Percentiles rank a stretch among this genome's conserved stretches.
These are phyloP conservation scores for Dryadomyces quercus-mongolicae DNA, from an alignment of 2,329 filamentous ascomycete genomes.

Conservation along the genomic window DNA sequence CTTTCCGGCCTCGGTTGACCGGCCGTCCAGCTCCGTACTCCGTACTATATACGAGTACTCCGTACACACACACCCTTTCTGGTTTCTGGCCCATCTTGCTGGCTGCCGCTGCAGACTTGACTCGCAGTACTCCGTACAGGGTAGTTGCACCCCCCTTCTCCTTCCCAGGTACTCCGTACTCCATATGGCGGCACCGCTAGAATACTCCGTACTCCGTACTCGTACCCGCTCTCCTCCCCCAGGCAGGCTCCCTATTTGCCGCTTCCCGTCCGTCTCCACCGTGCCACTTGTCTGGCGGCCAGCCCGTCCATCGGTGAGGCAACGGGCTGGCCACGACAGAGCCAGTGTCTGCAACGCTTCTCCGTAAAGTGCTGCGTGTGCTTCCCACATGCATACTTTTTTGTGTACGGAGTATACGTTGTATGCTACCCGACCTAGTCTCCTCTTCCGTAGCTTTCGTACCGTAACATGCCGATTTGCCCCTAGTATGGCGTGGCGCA, in stretches of 20 bases:
- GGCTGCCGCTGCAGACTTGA: background rate
- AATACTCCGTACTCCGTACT: background rate
- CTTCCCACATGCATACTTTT: background rate
- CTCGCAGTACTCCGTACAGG: no score
- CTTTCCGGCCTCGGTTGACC: no score
- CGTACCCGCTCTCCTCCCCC: background rate
- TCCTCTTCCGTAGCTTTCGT: background rate
- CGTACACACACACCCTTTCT: no score
- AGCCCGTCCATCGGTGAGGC: background rate
- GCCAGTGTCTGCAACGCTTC: background rate
- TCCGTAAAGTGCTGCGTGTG: background rate
- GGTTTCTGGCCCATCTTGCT: no score
- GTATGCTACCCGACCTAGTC: no score
- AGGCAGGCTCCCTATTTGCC: background rate
- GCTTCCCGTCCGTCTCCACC: background rate
- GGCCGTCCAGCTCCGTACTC: no score
- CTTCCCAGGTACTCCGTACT: no score
- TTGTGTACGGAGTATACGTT: no score
- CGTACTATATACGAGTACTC: background rate
- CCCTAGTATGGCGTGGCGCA: background rate
- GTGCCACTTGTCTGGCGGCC: background rate
- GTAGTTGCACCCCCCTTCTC: no score
- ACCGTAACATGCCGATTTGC: background rate
- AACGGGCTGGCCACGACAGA: background rate
- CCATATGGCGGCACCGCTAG: background rate